A percentile compares a stretch with the other conserved stretches of the same genome.
Evolutionary conservation across 805 yeast species (phyloP).

Genomic region (Ogataea ganodermae): DNA sequence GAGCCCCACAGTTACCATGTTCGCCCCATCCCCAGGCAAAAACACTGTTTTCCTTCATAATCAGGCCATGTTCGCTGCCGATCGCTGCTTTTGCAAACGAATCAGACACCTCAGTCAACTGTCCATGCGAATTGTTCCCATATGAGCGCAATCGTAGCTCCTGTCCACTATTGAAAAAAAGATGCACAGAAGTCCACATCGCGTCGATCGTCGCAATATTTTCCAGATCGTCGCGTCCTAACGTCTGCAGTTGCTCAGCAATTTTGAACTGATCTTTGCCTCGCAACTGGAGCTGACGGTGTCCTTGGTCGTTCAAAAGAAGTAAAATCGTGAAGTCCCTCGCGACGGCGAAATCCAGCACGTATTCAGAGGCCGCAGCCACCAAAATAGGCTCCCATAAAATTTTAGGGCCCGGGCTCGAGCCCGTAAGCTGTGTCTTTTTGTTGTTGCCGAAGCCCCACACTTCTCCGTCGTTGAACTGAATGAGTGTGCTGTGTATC

Average conservation of each 20-base stretch:
- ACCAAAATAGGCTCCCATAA: slow-evolving; percentile 29
- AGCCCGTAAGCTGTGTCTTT: slow-evolving; percentile 53
- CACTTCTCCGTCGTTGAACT: slow-evolving; percentile 42
- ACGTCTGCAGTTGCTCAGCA: background rate
- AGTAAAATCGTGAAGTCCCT: slow-evolving; percentile 55
- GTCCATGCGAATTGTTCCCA: slow-evolving; percentile 83
- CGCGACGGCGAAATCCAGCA: slow-evolving; percentile 43
- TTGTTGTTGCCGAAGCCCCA: slow-evolving; percentile 73
- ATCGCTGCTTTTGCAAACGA: slow-evolving; percentile 32
- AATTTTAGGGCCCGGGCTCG: slow-evolving; percentile 18
- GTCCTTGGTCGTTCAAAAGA: slow-evolving; percentile 21
- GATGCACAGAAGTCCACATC: slow-evolving; percentile 85
- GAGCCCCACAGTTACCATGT: slow-evolving; percentile 88
- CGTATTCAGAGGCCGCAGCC: background rate
- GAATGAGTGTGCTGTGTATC: slow-evolving; percentile 47
- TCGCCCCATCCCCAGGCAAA: slow-evolving; percentile 98
- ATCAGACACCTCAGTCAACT: slow-evolving; percentile 36
- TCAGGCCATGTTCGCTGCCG: slow-evolving; percentile 89
- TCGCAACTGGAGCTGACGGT: slow-evolving; percentile 15
- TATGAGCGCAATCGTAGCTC: slow-evolving; percentile 40
- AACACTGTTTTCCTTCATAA: slow-evolving; percentile 40
- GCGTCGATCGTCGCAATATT: slow-evolving; percentile 35
- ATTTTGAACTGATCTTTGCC: slow-evolving; percentile 40
- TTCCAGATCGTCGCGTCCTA: slow-evolving; percentile 1
- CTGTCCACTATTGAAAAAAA: slow-evolving; percentile 27